These are phyloP conservation scores for Epichloe brachyelytri DNA, from an alignment of 2,329 filamentous ascomycete genomes.

Conservation along the genomic window DNA sequence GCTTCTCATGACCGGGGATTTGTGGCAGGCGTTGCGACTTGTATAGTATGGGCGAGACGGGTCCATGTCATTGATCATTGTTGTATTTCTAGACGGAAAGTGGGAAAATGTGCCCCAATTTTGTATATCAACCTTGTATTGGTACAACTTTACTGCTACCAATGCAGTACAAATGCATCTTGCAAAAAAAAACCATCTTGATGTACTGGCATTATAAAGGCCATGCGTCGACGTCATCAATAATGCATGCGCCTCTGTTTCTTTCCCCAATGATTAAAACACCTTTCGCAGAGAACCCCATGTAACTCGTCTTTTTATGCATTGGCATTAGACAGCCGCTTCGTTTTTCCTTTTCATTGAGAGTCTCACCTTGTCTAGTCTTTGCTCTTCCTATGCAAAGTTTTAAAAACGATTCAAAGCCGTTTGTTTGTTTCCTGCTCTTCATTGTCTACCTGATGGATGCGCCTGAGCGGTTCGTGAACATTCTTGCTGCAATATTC, in stretches of 20 bases:
- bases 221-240: constrained; percentile 2
- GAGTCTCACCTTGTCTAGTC: background rate
- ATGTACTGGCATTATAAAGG: background rate
- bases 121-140: constrained; percentile 1
- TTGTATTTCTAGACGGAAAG: background rate
- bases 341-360: background rate
- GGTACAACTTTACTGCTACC: constrained; percentile 2
- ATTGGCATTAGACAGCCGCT: background rate
- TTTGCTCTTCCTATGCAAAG: background rate
- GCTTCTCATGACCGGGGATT: too few relatives aligned
- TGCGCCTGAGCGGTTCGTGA: constrained; percentile 71
- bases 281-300: background rate
- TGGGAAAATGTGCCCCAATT: background rate
- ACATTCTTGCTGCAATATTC: constrained; percentile 98
- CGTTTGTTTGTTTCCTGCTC: too few relatives aligned
- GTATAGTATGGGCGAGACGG: background rate
- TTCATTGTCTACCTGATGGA: constrained; percentile 43
- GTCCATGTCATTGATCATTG: background rate
- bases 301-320: background rate
- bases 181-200: background rate
- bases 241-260: constrained; percentile 3
- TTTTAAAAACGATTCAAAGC: background rate
- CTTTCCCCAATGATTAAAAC: background rate
- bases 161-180: background rate
- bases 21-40: background rate